Conservation (phyloP, 352 stramenopile species). For the Phytopythium chamaehyphon region DNA sequence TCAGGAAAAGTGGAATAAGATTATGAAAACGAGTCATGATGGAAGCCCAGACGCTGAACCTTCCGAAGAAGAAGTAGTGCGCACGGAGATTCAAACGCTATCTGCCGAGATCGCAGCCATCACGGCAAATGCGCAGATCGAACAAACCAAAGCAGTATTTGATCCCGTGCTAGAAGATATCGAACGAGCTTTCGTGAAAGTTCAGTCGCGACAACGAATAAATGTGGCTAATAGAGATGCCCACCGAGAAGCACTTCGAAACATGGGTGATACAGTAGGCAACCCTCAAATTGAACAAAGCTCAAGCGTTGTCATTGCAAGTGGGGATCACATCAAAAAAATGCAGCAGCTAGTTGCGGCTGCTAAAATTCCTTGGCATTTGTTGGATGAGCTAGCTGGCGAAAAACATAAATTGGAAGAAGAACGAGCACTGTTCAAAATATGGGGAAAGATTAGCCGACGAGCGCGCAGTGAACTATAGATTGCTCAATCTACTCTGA, state of each 20-base stretch:
- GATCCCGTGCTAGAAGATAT: slow-evolving; percentile 56
- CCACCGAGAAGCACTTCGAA: no score
- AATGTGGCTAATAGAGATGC: slow-evolving; percentile 7
- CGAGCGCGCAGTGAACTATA: slow-evolving; percentile 9
- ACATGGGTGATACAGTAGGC: background rate
- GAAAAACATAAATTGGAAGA: slow-evolving; percentile 41
- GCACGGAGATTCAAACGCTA: slow-evolving; percentile 4
- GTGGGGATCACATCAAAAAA: slow-evolving; percentile 21
- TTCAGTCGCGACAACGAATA: slow-evolving; percentile 30
- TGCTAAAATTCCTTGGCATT: slow-evolving; percentile 62
- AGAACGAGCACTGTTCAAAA: slow-evolving; percentile 60
- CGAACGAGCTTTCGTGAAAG: slow-evolving; percentile 32
- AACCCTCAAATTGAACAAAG: no score
- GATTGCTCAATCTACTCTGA: background rate
- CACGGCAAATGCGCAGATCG: slow-evolving; percentile 30
- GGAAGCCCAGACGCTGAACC: slow-evolving; percentile 10
- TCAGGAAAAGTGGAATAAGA: slow-evolving; percentile 43
- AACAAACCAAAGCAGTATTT: slow-evolving; percentile 63
- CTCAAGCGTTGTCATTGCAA: background rate
- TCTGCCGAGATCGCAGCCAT: slow-evolving; percentile 1
- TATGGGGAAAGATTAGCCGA: slow-evolving; percentile 32
- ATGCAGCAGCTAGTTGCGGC: slow-evolving; percentile 27
- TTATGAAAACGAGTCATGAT: slow-evolving; percentile 7
- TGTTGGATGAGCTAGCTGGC: slow-evolving; percentile 57
- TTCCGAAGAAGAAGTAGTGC: slow-evolving; percentile 12